Evolutionary conservation across 305 asterid genomes (phyloP).

Genomic region (Solanum hybrid): DNA sequence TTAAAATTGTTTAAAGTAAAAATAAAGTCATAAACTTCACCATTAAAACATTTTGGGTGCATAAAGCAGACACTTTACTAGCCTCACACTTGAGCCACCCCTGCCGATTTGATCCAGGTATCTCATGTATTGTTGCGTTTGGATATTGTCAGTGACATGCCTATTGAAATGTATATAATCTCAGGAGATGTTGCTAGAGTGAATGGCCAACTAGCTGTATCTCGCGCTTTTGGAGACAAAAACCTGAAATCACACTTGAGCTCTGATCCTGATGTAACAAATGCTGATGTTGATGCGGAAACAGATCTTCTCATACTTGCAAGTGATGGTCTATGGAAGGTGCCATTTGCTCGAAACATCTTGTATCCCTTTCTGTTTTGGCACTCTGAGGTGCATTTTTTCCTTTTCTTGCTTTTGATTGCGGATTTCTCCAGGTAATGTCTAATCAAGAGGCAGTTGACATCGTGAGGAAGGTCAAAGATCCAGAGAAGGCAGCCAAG

Average conservation of each 20-base stretch:
- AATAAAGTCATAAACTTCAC: neutral
- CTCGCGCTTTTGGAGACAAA: constrained; percentile 96
- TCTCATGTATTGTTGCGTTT: neutral
- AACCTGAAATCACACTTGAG: constrained; percentile 78
- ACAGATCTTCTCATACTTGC: constrained; percentile 87
- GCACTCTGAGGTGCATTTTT: neutral
- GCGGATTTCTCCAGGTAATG: constrained; percentile 45
- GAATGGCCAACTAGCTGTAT: constrained; percentile 89
- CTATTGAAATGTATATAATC: constrained; percentile 1
- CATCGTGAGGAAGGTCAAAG: constrained; percentile 50
- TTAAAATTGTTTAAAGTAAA: neutral
- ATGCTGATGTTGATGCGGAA: constrained; percentile 43
- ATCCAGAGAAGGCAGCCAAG: constrained; percentile 80
- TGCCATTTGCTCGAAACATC: constrained; percentile 14
- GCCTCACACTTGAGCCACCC: neutral
- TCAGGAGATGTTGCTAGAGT: constrained; percentile 97
- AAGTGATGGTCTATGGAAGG: constrained; percentile 99
- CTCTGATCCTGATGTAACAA: constrained; percentile 68
- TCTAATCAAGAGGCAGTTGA: constrained; percentile 83
- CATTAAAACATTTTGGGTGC: neutral
- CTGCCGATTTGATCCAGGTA: neutral
- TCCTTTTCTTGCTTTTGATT: constrained; percentile 1
- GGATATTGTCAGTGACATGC: neutral
- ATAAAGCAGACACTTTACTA: neutral
- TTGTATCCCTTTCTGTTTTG: neutral